Percentiles rank a stretch among this genome's conserved stretches.
Conservation (phyloP, 352 stramenopile genomes). For the Lagenidium sp. region DNA sequence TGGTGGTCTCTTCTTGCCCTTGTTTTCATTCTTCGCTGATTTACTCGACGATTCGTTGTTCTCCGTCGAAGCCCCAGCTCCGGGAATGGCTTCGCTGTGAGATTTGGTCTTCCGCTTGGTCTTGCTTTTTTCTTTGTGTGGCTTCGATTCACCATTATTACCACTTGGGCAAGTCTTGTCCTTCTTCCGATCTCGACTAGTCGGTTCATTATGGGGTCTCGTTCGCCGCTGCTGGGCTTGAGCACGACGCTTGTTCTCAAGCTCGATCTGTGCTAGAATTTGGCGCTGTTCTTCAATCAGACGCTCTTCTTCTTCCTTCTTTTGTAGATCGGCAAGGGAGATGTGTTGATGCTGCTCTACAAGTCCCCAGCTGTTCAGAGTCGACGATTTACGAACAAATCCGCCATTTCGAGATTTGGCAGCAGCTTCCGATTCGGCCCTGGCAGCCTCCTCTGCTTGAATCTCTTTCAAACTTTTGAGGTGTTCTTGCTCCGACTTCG, state of each 20-base stretch:
- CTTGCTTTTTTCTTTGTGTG: constrained; percentile 17
- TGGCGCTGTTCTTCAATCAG: constrained; percentile 57
- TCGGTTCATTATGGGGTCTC: too few species aligned
- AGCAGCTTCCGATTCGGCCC: constrained; percentile 22
- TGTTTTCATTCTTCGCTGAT: too few species aligned
- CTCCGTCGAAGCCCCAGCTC: too few species aligned
- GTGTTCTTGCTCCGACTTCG: neutral
- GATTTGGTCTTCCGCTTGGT: constrained; percentile 1
- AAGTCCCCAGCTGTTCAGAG: constrained; percentile 64
- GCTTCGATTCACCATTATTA: too few species aligned
- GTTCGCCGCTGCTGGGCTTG: too few species aligned
- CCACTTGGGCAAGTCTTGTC: too few species aligned
- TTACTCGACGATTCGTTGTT: constrained; percentile 2
- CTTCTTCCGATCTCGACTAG: too few species aligned
- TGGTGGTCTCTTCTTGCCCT: too few species aligned
- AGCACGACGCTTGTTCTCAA: constrained; percentile 8
- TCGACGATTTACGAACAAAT: constrained; percentile 25
- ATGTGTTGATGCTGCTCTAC: constrained; percentile 31
- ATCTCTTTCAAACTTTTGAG: constrained; percentile 43
- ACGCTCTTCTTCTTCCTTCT: constrained; percentile 48
- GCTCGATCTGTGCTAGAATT: constrained; percentile 54
- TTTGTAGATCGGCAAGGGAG: constrained; percentile 54
- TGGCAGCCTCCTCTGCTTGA: constrained; percentile 48
- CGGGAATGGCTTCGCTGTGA: too few species aligned
- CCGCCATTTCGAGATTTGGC: constrained; percentile 34